Evolutionary conservation across 176 grass and related monocot species (phyloP).

Genomic region (Canna indica): DNA sequence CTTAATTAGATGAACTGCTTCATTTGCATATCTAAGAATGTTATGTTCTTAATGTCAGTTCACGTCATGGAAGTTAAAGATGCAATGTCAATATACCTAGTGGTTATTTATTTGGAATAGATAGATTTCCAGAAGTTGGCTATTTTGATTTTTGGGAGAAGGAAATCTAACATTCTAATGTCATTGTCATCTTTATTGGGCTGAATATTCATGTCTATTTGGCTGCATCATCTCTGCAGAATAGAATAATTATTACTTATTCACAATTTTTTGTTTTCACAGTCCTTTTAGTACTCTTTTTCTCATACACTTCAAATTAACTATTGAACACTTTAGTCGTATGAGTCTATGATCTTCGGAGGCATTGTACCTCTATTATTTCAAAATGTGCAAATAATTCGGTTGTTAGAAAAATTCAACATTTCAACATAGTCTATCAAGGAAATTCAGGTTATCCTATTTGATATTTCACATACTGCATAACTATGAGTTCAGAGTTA

Average conservation of each 20-base stretch:
- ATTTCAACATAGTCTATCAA: neutral
- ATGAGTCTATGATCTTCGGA: neutral
- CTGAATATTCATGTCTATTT: neutral
- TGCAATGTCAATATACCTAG: neutral
- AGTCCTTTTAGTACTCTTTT: neutral
- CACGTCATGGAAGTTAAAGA: neutral
- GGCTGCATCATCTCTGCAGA: neutral
- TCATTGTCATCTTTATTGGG: neutral
- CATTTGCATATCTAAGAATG: neutral
- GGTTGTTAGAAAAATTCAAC: no score
- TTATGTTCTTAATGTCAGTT: neutral
- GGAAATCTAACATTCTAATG: neutral
- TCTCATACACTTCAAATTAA: neutral
- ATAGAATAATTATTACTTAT: neutral
- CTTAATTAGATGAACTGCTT: neutral
- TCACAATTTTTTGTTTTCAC: neutral
- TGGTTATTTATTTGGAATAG: neutral
- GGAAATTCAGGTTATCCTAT: neutral
- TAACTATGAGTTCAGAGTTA: neutral
- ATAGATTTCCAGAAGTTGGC: neutral
- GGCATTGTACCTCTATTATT: neutral
- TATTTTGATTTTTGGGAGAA: neutral
- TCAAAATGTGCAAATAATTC: neutral
- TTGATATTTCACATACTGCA: neutral
- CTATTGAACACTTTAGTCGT: neutral